Conservation (phyloP, 345 rosid species). For the Eucalyptus dawsonii region DNA sequence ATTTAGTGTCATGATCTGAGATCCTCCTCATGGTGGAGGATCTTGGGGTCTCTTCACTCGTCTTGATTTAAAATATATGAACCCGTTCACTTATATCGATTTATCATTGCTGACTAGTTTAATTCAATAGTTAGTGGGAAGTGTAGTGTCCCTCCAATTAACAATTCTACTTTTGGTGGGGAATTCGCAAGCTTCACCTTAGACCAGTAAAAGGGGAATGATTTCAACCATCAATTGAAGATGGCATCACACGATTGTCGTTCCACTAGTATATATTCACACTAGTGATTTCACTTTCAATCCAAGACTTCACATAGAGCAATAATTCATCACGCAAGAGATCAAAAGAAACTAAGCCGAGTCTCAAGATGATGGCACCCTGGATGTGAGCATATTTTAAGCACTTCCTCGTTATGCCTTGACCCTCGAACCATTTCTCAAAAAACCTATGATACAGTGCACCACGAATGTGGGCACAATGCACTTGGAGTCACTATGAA, state of each 20-base stretch:
- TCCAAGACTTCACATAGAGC: neutral
- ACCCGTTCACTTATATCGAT: neutral
- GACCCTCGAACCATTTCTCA: neutral
- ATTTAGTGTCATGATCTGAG: neutral
- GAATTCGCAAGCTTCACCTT: too few species aligned
- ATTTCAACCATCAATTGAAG: neutral
- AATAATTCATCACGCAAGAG: neutral
- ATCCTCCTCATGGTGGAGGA: neutral
- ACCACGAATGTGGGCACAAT: neutral
- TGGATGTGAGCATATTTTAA: neutral
- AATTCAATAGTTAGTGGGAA: too few species aligned
- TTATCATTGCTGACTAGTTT: too few species aligned
- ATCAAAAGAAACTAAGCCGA: neutral
- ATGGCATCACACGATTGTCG: neutral
- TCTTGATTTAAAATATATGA: neutral
- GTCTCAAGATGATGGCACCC: neutral
- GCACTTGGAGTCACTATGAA: neutral
- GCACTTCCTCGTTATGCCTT: neutral
- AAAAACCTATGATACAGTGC: neutral
- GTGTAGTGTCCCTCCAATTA: too few species aligned
- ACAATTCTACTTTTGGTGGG: too few species aligned
- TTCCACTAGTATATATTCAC: neutral
- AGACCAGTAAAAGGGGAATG: neutral
- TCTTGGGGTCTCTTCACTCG: neutral
- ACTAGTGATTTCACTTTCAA: neutral